Evolutionary conservation across 768 basidiomycete species (phyloP).

Genomic region (Lentinula aciculospora): DNA sequence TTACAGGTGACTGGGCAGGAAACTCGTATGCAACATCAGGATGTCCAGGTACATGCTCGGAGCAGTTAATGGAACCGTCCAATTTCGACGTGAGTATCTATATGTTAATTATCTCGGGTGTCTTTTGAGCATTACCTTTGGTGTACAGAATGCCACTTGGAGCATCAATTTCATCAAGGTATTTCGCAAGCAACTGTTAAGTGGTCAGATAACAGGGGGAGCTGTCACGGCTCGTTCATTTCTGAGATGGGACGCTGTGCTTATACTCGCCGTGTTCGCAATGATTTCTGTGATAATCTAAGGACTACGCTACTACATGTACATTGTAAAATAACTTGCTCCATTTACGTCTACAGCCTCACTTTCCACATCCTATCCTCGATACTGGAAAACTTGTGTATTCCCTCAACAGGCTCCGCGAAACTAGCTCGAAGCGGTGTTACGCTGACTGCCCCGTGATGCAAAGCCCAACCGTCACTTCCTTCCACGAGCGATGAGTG

Average conservation of each 20-base stretch:
- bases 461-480: conserved; percentile 77
- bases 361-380: conserved; percentile 50
- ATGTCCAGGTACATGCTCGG: conserved; percentile 71
- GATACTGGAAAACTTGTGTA: conserved; percentile 19
- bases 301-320: not conserved
- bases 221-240: not conserved
- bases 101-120: not conserved
- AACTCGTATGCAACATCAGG: conserved; percentile 70
- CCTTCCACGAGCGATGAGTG: conserved; percentile 37
- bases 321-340: not conserved
- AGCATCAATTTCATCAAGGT: conserved; percentile 75
- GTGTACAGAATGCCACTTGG: conserved; percentile 69
- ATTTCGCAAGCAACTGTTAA: conserved; percentile 53
- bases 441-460: conserved; percentile 64
- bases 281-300: not conserved
- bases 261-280: not conserved
- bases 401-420: conserved; percentile 46
- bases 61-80: conserved; percentile 55
- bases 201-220: conserved; percentile 24
- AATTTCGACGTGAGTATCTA: conserved; percentile 62
- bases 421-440: conserved; percentile 76
- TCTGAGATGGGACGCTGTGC: not conserved
- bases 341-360: conserved; percentile 33
- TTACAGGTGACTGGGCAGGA: conserved; percentile 76
- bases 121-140: not conserved